phyloP scores from a whole-genome alignment of 192 early-diverging fungal species.

The Backusella psychrophila region DNA sequence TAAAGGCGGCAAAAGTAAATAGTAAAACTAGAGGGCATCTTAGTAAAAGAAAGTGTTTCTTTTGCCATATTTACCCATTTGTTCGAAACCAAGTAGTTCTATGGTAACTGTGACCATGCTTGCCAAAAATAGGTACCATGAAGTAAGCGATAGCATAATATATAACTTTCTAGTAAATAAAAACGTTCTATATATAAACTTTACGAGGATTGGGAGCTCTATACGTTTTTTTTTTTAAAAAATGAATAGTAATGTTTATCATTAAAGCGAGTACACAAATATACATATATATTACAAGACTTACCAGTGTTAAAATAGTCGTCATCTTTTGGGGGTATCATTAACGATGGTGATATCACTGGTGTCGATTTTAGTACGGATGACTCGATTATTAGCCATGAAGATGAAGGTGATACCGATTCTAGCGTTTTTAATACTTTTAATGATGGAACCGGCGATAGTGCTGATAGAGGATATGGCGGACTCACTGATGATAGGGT shows the following conservation, averaged over 20 bases:
- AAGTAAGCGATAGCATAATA: neutral
- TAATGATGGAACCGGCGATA: neutral
- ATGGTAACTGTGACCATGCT: too few species aligned
- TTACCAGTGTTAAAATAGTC: too few species aligned
- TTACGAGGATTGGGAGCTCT: neutral
- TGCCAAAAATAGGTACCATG: neutral
- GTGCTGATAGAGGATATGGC: neutral
- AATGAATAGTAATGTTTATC: too few species aligned
- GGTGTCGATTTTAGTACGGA: neutral
- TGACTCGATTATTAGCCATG: neutral
- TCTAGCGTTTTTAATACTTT: neutral
- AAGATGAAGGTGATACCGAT: neutral
- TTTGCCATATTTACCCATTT: neutral
- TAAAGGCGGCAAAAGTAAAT: neutral
- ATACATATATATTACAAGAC: too few species aligned
- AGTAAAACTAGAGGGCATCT: neutral
- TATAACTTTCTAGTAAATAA: neutral
- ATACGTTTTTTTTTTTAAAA: neutral
- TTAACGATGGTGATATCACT: too few species aligned
- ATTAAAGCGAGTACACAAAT: too few species aligned
- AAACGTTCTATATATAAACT: neutral
- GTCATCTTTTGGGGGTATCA: too few species aligned
- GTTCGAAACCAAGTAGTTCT: neutral
- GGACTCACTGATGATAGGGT: neutral
- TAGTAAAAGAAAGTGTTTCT: neutral